phyloP scores from a whole-genome alignment of 805 yeast genomes.

The Maudiozyma turicensis region DNA sequence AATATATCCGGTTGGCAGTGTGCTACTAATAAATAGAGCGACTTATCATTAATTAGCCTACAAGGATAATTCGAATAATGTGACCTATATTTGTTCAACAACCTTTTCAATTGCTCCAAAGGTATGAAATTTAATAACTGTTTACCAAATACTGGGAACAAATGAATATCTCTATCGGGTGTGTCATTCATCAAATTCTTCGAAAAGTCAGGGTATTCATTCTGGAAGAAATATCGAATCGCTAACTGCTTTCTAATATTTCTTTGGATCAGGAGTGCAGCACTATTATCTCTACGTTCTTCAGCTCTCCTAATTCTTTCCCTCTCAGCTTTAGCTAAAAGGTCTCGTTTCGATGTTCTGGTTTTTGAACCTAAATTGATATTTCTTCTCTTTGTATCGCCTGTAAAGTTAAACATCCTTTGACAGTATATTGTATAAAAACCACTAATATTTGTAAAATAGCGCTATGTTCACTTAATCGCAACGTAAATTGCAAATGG shows the following conservation, averaged over 20 bases:
- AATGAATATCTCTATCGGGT: not conserved
- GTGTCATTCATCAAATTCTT: not conserved
- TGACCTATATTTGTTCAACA: slow-evolving; percentile 5
- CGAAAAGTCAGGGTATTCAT: not conserved
- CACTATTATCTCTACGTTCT: slow-evolving; percentile 38
- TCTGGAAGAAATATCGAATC: slow-evolving; percentile 14
- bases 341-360: slow-evolving; percentile 32
- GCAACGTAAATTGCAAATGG: too few species aligned
- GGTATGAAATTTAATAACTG: slow-evolving; percentile 11
- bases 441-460: too few species aligned
- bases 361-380: slow-evolving; percentile 48
- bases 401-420: slow-evolving; percentile 48
- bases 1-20: slow-evolving; percentile 1
- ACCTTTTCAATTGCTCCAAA: slow-evolving; percentile 3
- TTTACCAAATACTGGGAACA: slow-evolving; percentile 29
- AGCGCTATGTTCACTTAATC: too few species aligned
- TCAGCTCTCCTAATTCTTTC: slow-evolving; percentile 61
- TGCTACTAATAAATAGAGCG: not conserved
- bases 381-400: slow-evolving; percentile 48
- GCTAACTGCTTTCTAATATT: slow-evolving; percentile 35
- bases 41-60: slow-evolving; percentile 5
- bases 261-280: slow-evolving; percentile 44
- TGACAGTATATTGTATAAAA: not conserved
- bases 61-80: slow-evolving; percentile 9
- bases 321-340: slow-evolving; percentile 52